Evolutionary conservation across 2,329 filamentous ascomycete species (phyloP).

Genomic region (Teratosphaeria pseudoeucalypti): DNA sequence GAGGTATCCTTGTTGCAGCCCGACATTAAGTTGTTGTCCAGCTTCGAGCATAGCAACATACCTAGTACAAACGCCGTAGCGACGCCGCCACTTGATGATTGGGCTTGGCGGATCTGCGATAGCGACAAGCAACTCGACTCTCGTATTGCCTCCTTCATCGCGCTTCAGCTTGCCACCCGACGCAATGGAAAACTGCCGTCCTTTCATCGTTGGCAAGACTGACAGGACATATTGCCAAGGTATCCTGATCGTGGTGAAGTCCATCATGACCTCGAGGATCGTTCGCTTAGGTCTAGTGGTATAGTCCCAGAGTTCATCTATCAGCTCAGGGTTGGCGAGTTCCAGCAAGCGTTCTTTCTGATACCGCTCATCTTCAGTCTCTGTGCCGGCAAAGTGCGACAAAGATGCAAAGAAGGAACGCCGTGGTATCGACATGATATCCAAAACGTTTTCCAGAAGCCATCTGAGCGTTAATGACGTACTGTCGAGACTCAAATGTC

Average conservation of each 20-base stretch:
- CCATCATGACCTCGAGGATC: constrained; percentile 83
- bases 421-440: constrained; percentile 81
- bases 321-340: constrained; percentile 66
- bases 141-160: constrained; percentile 13
- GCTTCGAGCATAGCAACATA: constrained; percentile 59
- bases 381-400: constrained; percentile 61
- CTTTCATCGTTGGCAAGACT: constrained; percentile 71
- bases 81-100: constrained; percentile 81
- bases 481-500: constrained; percentile 27
- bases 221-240: constrained; percentile 63
- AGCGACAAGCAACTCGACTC: constrained; percentile 26
- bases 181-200: constrained; percentile 87
- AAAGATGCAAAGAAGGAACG: constrained; percentile 76
- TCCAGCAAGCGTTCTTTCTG: constrained; percentile 77
- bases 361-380: constrained; percentile 34
- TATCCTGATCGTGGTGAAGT: constrained; percentile 76
- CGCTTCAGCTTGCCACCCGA: constrained; percentile 48
- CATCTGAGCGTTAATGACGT: constrained; percentile 54
- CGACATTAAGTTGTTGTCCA: constrained; percentile 50
- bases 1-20: constrained; percentile 44
- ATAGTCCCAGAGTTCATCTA: constrained; percentile 94
- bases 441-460: constrained; percentile 71
- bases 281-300: constrained; percentile 81
- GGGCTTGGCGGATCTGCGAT: constrained; percentile 35
- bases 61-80: constrained; percentile 80